phyloP scores from a whole-genome alignment of 768 basidiomycete species.

The Panellus pusillus region DNA sequence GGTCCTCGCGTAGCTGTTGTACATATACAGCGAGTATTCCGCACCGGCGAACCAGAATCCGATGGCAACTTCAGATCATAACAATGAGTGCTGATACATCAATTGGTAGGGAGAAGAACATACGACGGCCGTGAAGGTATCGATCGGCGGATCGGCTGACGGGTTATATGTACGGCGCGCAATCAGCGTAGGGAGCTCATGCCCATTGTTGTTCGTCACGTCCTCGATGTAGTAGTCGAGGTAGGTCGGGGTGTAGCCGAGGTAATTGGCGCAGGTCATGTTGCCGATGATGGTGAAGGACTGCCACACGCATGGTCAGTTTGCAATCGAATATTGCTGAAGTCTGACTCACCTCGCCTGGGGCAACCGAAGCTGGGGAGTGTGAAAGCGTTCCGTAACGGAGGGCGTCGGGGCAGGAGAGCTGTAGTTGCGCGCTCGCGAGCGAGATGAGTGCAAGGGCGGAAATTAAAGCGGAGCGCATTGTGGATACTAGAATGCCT shows the following conservation, averaged over 20 bases:
- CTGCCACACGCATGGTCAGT: neutral
- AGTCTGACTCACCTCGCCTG: neutral
- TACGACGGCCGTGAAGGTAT: constrained; percentile 6
- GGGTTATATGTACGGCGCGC: constrained; percentile 3
- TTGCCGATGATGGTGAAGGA: constrained; percentile 4
- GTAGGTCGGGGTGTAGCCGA: constrained; percentile 12
- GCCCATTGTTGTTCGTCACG: constrained; percentile 1
- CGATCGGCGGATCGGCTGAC: neutral
- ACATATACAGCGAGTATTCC: constrained; percentile 3
- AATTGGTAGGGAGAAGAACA: neutral
- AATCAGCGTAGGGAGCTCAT: constrained; percentile 2
- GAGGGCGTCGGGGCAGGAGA: constrained; percentile 5
- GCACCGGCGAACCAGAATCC: constrained; percentile 7
- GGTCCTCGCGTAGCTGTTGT: constrained; percentile 5
- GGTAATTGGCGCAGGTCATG: constrained; percentile 6
- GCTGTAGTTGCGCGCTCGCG: constrained; percentile 2
- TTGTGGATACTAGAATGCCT: neutral
- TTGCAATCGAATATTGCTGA: too few relatives aligned
- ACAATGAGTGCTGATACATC: neutral
- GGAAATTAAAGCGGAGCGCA: neutral
- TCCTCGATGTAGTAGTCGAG: constrained; percentile 9
- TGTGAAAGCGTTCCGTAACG: neutral
- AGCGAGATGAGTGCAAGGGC: constrained; percentile 4
- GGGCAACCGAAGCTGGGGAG: constrained; percentile 1
- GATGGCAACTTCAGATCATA: neutral